Percentiles rank a stretch among this genome's conserved stretches.
Evolutionary conservation across 2,329 filamentous ascomycete species (phyloP).

Genomic region (Bretziella fagacearum): DNA sequence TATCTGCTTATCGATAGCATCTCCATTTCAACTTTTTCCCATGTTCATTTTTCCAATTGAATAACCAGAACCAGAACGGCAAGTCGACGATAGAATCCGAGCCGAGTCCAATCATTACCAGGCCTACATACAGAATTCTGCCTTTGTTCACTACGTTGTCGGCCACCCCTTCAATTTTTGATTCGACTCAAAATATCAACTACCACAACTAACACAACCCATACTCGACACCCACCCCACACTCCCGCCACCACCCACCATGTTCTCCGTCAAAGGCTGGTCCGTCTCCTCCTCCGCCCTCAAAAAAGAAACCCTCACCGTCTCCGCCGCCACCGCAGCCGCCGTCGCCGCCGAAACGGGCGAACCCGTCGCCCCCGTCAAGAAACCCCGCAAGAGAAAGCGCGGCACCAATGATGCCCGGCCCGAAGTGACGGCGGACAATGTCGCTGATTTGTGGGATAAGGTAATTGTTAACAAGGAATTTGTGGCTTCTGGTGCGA

Average conservation of each 20-base stretch:
- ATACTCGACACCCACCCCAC: background rate
- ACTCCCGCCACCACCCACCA: slow-evolving; percentile 22
- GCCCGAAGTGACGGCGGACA: slow-evolving; percentile 43
- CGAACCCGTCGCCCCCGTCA: slow-evolving; percentile 17
- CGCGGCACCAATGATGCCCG: slow-evolving; percentile 21
- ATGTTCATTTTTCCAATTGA: no score
- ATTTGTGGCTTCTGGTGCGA: slow-evolving; percentile 15
- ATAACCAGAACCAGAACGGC: no score
- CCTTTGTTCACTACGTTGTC: no score
- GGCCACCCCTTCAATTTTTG: background rate
- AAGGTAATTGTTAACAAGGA: slow-evolving; percentile 56
- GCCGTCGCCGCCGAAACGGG: slow-evolving; percentile 19
- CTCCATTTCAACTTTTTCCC: no score
- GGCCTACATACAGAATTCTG: no score
- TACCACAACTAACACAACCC: background rate
- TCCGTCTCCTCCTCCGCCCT: slow-evolving; percentile 56
- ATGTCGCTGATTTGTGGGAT: slow-evolving; percentile 65
- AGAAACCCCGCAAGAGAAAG: slow-evolving; percentile 44
- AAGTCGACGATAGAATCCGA: no score
- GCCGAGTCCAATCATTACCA: no score
- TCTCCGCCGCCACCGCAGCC: slow-evolving; percentile 16
- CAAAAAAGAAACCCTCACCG: slow-evolving; percentile 43
- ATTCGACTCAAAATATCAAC: background rate
- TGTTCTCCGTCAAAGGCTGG: slow-evolving; percentile 95
- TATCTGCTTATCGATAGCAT: no score